These are phyloP conservation scores for Kodamaea alishanica DNA, from an alignment of 1,139 yeast species.

Conservation along the genomic window DNA sequence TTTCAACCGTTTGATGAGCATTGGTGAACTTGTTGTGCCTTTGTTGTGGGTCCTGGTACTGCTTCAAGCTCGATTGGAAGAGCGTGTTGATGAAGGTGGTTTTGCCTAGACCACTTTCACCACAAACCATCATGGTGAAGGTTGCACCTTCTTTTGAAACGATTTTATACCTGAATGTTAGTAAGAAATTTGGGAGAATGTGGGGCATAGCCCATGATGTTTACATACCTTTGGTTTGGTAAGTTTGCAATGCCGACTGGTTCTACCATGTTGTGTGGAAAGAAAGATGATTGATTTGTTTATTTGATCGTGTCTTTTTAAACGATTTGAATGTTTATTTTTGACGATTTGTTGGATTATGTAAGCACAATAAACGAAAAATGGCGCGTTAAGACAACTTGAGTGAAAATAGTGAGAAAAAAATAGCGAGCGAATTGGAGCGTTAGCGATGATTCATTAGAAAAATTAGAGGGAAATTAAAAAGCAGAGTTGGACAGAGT, in stretches of 20 bases:
- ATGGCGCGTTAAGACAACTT: conserved; percentile 3
- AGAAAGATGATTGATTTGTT: conserved; percentile 1
- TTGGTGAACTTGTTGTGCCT: conserved; percentile 64
- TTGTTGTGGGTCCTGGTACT: conserved; percentile 58
- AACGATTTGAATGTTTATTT: conserved; percentile 2
- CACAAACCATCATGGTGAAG: conserved; percentile 91
- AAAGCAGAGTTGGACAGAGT: no score
- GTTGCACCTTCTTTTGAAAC: conserved; percentile 86
- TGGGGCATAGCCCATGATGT: background rate
- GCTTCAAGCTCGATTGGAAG: conserved; percentile 69
- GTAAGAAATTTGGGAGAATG: conserved; percentile 9
- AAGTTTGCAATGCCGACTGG: conserved; percentile 82
- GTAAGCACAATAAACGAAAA: conserved; percentile 1
- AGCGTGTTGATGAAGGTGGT: conserved; percentile 92
- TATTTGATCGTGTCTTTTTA: conserved; percentile 9
- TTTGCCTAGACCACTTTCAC: conserved; percentile 92
- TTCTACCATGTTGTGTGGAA: conserved; percentile 24
- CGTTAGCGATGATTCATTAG: no score
- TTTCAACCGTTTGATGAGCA: conserved; percentile 83
- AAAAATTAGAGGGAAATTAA: no score
- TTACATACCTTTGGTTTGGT: conserved; percentile 83
- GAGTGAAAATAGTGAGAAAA: background rate
- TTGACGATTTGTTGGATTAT: conserved; percentile 6
- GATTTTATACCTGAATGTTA: conserved; percentile 63
- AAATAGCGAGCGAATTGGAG: no score